Conservation (phyloP, 2,329 filamentous ascomycete genomes). For the Apiospora aurea region DNA sequence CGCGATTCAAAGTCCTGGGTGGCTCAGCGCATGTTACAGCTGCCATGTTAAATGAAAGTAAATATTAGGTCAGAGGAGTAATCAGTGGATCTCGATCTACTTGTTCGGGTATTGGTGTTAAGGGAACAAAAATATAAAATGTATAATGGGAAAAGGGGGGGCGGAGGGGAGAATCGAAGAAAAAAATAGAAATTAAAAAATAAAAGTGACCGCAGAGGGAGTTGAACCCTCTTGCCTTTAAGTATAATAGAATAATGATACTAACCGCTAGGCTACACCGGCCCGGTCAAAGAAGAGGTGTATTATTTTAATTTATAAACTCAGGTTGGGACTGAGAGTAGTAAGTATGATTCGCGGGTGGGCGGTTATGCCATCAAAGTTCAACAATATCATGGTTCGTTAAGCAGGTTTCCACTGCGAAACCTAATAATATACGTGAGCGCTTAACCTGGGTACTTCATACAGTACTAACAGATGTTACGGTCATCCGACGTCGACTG, state of each 20-base stretch:
- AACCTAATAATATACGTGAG: not conserved
- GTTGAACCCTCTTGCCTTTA: slow-evolving; percentile 4
- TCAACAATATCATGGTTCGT: not conserved
- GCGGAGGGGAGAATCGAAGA: too few species aligned
- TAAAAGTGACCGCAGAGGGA: slow-evolving; percentile 2
- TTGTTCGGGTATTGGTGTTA: too few species aligned
- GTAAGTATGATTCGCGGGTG: not conserved
- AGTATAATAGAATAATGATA: not conserved
- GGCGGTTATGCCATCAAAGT: not conserved
- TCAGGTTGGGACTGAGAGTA: not conserved
- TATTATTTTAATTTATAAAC: too few species aligned
- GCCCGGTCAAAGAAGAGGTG: not conserved
- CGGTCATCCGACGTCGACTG: too few species aligned
- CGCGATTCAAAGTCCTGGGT: too few species aligned
- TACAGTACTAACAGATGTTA: not conserved
- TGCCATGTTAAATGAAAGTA: too few species aligned
- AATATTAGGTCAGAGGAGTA: too few species aligned
- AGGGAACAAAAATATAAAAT: too few species aligned
- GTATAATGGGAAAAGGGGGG: too few species aligned
- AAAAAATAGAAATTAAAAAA: not conserved
- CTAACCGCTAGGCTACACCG: slow-evolving; percentile 2
- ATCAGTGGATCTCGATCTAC: too few species aligned
- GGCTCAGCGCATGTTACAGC: too few species aligned
- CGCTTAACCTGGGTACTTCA: not conserved
- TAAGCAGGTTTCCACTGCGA: not conserved